Evolutionary conservation across 352 stramenopile species (phyloP).

Genomic region (Phytopythium oedochilum): DNA sequence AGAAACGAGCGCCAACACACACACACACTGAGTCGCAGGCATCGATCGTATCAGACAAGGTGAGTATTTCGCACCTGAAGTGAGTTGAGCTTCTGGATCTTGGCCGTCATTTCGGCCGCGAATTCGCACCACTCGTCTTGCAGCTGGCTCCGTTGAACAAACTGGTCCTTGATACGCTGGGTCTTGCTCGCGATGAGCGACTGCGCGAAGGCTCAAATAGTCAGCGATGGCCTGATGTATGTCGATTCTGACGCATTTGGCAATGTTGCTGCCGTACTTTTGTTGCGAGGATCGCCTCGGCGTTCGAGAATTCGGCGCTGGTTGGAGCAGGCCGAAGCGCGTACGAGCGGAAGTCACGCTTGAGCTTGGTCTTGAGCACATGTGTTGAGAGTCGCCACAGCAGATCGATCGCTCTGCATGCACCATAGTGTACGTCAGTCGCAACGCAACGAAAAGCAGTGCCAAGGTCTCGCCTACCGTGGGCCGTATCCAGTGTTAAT

Average conservation of each 20-base stretch:
- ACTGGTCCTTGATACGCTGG: slow-evolving; percentile 31
- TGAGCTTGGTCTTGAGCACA: slow-evolving; percentile 24
- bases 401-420: slow-evolving; percentile 40
- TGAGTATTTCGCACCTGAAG: slow-evolving; percentile 17
- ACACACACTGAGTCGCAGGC: not conserved
- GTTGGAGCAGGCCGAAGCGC: slow-evolving; percentile 6
- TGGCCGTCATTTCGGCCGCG: slow-evolving; percentile 20
- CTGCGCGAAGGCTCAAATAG: slow-evolving; percentile 4
- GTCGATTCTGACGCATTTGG: not conserved
- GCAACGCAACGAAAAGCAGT: not conserved
- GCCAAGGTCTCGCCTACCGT: slow-evolving; percentile 14
- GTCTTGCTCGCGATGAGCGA: slow-evolving; percentile 40
- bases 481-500: slow-evolving; percentile 46
- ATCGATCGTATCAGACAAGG: not conserved
- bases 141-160: slow-evolving; percentile 22
- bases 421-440: not conserved
- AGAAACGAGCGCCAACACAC: not conserved
- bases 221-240: not conserved
- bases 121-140: slow-evolving; percentile 41
- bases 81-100: slow-evolving; percentile 30
- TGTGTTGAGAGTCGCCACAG: slow-evolving; percentile 47
- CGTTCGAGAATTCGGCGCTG: not conserved
- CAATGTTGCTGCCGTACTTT: slow-evolving; percentile 7
- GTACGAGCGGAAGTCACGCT: slow-evolving; percentile 10
- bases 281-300: slow-evolving; percentile 9